Conservation (phyloP, 805 yeast genomes). For the Cephaloascus albidus region DNA sequence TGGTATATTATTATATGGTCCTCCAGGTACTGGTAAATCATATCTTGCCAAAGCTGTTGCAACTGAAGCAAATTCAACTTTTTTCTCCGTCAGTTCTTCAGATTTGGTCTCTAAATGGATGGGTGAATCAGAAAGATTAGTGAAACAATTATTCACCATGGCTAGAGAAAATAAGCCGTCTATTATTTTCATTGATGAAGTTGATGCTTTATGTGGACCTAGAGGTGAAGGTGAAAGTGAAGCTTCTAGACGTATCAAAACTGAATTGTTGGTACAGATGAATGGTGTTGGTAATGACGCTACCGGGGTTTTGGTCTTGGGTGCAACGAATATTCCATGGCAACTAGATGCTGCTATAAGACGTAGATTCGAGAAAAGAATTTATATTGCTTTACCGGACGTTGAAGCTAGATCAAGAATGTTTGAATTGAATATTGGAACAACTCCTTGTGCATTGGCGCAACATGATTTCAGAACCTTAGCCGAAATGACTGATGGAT, state of each 20-base stretch:
- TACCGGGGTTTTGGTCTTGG: conserved; percentile 84
- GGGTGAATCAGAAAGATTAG: conserved; percentile 97
- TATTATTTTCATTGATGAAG: conserved; percentile 95
- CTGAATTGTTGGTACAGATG: conserved; percentile 95
- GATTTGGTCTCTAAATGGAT: conserved; percentile 98
- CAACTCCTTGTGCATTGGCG: conserved; percentile 73
- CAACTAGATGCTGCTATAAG: conserved; percentile 96
- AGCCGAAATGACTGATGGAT: conserved; percentile 94
- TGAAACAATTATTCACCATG: conserved; percentile 89
- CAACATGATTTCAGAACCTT: conserved; percentile 66
- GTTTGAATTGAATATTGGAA: conserved; percentile 91
- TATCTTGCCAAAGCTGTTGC: conserved; percentile 97
- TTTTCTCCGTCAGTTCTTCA: conserved; percentile 91
- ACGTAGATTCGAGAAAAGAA: conserved; percentile 92
- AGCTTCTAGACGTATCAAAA: conserved; percentile 91
- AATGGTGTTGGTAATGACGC: conserved; percentile 97
- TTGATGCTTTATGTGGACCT: conserved; percentile 96
- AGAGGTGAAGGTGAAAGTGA: conserved; percentile 98
- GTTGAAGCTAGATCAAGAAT: conserved; percentile 83
- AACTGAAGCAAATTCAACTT: conserved; percentile 95
- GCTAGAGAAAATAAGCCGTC: conserved; percentile 95
- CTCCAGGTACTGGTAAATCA: conserved; percentile 98
- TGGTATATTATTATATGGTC: conserved; percentile 83
- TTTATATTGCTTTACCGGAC: conserved; percentile 92
- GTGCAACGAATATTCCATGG: conserved; percentile 99